Evolutionary conservation across 495 filamentous ascomycete species (phyloP).

Genomic region (Cetradonia linearis): DNA sequence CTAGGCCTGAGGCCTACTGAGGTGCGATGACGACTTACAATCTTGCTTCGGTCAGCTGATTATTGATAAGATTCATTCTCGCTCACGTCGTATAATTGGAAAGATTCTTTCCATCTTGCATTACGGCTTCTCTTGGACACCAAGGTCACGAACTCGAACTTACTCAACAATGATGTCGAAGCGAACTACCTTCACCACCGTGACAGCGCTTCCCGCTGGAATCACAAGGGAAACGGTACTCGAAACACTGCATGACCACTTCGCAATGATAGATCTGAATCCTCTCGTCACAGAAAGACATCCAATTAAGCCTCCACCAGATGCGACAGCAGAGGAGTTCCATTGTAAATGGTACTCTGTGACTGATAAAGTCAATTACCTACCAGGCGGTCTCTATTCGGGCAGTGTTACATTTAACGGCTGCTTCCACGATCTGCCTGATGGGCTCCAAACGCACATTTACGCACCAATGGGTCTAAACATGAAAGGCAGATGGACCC

Average conservation of each 20-base stretch:
- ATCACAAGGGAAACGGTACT: slow-evolving; percentile 58
- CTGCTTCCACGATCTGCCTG: slow-evolving; percentile 59
- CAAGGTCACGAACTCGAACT: background rate
- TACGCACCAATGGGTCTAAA: slow-evolving; percentile 61
- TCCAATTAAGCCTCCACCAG: slow-evolving; percentile 49
- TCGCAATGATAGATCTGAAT: slow-evolving; percentile 72
- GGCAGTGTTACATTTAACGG: slow-evolving; percentile 63
- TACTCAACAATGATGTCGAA: slow-evolving; percentile 21
- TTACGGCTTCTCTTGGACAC: background rate
- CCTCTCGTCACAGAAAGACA: slow-evolving; percentile 63
- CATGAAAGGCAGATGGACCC: slow-evolving; percentile 58
- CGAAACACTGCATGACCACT: slow-evolving; percentile 59
- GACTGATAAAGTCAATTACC: slow-evolving; percentile 53
- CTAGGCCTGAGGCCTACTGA: no score
- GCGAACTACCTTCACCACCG: slow-evolving; percentile 49
- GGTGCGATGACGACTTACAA: background rate
- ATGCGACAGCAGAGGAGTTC: slow-evolving; percentile 55
- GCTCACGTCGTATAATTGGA: background rate
- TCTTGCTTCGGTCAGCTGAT: background rate
- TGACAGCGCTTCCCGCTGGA: slow-evolving; percentile 59
- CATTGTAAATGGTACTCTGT: slow-evolving; percentile 62
- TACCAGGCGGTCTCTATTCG: slow-evolving; percentile 48
- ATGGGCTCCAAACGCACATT: slow-evolving; percentile 63
- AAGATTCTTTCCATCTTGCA: background rate
- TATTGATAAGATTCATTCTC: background rate